Conservation (phyloP, 768 basidiomycete species). For the Phanerochaete carnosa region DNA sequence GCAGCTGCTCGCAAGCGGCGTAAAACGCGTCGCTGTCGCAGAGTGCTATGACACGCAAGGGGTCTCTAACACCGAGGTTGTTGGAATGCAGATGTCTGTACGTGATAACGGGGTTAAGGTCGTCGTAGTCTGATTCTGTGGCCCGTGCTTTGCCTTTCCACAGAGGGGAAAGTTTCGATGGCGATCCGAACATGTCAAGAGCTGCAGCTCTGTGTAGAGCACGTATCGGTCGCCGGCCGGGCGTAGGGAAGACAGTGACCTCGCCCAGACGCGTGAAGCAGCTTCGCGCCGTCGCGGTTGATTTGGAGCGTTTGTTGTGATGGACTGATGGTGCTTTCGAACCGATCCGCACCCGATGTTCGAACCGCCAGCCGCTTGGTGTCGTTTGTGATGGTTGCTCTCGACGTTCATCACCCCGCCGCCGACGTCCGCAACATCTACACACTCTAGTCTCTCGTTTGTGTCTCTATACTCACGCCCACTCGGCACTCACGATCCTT, state of each 20-base stretch:
- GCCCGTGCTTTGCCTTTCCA: slow-evolving; percentile 60
- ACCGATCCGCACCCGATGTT: background rate
- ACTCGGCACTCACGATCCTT: slow-evolving; percentile 19
- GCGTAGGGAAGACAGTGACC: background rate
- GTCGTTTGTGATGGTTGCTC: background rate
- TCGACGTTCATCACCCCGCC: slow-evolving; percentile 1
- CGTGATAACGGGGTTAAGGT: slow-evolving; percentile 66
- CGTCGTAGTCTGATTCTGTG: slow-evolving; percentile 45
- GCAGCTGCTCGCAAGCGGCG: slow-evolving; percentile 80
- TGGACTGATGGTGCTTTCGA: background rate
- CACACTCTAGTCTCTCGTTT: background rate
- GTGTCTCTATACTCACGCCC: slow-evolving; percentile 8
- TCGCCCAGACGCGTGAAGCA: background rate
- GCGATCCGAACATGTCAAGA: background rate
- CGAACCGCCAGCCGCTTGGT: background rate
- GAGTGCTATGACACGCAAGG: slow-evolving; percentile 81
- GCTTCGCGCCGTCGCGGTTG: background rate
- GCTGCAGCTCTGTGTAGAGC: background rate
- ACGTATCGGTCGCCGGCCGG: background rate
- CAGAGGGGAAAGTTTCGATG: background rate
- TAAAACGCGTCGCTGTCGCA: slow-evolving; percentile 92
- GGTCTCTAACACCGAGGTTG: slow-evolving; percentile 68
- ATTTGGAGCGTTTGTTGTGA: background rate
- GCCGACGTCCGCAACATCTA: background rate
- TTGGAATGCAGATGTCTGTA: slow-evolving; percentile 75